Conservation (phyloP, 257 asterid species). For the Solanum arcanum region DNA sequence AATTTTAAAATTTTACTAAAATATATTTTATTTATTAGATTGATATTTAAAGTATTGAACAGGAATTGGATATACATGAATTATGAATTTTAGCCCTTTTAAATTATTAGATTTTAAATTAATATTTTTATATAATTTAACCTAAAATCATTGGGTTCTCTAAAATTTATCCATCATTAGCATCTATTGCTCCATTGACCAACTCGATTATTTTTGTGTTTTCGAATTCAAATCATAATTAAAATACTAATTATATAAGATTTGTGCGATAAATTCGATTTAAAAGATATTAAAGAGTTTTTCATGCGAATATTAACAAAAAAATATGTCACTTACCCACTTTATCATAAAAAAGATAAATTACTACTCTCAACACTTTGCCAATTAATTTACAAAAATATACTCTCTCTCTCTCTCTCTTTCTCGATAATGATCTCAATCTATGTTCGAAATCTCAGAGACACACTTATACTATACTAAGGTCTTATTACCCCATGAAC, state of each 20-base stretch:
- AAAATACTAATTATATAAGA: background rate
- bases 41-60: background rate
- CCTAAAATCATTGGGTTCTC: background rate
- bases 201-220: background rate
- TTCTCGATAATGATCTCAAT: no score
- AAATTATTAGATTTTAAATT: background rate
- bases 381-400: no score
- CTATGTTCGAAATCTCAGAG: no score
- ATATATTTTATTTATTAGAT: no score
- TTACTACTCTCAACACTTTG: background rate
- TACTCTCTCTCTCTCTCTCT: no score
- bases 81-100: background rate
- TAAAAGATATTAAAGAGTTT: background rate
- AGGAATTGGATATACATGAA: background rate
- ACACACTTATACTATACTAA: no score
- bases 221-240: background rate
- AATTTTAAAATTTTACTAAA: background rate
- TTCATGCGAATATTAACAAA: background rate
- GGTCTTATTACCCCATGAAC: no score
- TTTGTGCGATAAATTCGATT: fast-evolving
- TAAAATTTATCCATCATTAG: background rate
- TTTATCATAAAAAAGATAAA: background rate
- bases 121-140: background rate
- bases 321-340: background rate
- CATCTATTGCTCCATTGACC: background rate